phyloP scores from a whole-genome alignment of 192 early-diverging fungal genomes.

The Entrophospora sp. region DNA sequence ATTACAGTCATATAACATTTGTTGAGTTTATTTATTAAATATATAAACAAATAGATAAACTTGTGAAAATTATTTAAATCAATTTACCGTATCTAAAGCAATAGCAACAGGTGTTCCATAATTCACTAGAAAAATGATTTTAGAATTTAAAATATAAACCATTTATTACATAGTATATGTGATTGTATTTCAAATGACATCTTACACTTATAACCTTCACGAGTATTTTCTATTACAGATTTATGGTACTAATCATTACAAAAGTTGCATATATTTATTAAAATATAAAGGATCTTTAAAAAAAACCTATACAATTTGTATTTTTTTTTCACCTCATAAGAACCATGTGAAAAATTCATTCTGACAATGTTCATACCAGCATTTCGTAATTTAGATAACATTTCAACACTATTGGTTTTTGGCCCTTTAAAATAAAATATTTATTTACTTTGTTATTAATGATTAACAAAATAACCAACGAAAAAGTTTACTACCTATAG shows the following conservation, averaged over 20 bases:
- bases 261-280: neutral
- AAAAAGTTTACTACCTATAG: slow-evolving; percentile 44
- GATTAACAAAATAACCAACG: neutral
- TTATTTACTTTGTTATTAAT: neutral
- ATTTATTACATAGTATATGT: slow-evolving; percentile 22
- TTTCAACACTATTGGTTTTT: slow-evolving; percentile 66
- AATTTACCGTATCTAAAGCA: slow-evolving; percentile 58
- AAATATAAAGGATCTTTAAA: no score
- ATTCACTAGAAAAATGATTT: slow-evolving; percentile 20
- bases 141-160: neutral
- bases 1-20: no score
- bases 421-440: slow-evolving; percentile 38
- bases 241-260: slow-evolving; percentile 40
- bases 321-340: slow-evolving; percentile 40
- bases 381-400: slow-evolving; percentile 55
- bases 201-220: slow-evolving; percentile 40
- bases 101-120: slow-evolving; percentile 50
- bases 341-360: slow-evolving; percentile 61
- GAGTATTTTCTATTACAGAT: slow-evolving; percentile 50
- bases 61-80: no score
- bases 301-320: no score
- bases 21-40: no score
- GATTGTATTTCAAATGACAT: neutral
- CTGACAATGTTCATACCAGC: slow-evolving; percentile 79
- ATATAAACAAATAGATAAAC: no score